Base-by-base conservation (phyloP, 805 yeast species). In the Metschnikowia hibisci region DNA sequence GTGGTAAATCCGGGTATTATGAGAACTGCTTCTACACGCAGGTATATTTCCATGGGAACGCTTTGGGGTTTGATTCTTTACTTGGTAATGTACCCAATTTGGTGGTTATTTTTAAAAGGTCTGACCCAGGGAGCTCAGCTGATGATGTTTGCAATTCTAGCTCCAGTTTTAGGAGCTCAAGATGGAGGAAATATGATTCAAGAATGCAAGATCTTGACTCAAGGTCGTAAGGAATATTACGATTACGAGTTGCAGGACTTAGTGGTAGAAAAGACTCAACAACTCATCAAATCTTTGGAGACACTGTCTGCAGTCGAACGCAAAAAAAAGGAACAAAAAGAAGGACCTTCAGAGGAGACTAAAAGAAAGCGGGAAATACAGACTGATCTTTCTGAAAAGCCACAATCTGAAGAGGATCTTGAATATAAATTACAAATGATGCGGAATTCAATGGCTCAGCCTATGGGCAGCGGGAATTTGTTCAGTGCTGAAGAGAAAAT, bases 1-100 rank as follows among this genome's bases (percentile, higher is more conserved):
- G 57, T 88, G 42, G 93, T 87, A 4, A 93, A 93, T 57, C 98
- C 99, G 0, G 99, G 99, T 1, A 54, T 90, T 28, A 86, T 87
- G 84, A 76, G 98, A 52, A 81, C 96, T 2, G 87, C 96, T 2
- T 80, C 95, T 20, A 82, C 91, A 31, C 80, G 93, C 52, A 75
- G 96, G 44, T 78, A 82, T 28, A 45, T 88, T 4, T 80, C 93
- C 14, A 75, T 86, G 65, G 97, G 98, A 1, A 71, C 87, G 0
- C 53, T 91, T 3, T 54, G 71, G 51, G 82, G 87, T 3, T 47
- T 89, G 4, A 8, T 87, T 0, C 5, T 71, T 16, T 82, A 91
- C 57, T 47, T 89, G 25, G 6, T 89, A 3, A 44, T 84, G 33
- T 86, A 83, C 68, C 99, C 99, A 8, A 39, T 93, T 0, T 79